Evolutionary conservation across 768 basidiomycete genomes (phyloP).

Genomic region (Naematelia encephala): DNA sequence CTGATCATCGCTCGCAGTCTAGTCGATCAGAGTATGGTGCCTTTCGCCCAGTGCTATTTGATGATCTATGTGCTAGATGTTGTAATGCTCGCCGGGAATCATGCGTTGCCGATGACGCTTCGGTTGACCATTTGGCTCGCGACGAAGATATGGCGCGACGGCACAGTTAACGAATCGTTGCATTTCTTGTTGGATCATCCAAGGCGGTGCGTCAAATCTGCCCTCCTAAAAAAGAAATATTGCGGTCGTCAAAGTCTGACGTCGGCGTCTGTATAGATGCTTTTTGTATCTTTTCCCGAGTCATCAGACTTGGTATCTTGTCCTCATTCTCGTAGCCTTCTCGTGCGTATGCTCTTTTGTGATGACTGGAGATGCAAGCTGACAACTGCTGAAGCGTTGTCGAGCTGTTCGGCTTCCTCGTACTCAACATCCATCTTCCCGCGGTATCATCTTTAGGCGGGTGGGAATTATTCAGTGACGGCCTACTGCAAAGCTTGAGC

Average conservation of each 20-base stretch:
- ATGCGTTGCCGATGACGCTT: constrained; percentile 44
- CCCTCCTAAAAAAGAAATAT: neutral
- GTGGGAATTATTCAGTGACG: constrained; percentile 38
- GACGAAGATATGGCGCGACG: constrained; percentile 32
- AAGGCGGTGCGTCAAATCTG: constrained; percentile 29
- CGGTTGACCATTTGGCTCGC: constrained; percentile 41
- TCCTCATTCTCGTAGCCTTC: constrained; percentile 27
- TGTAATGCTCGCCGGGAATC: constrained; percentile 41
- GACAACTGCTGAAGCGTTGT: constrained; percentile 13
- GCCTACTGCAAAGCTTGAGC: constrained; percentile 37
- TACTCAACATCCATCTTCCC: constrained; percentile 40
- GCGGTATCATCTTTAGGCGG: constrained; percentile 16
- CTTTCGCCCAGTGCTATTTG: constrained; percentile 35
- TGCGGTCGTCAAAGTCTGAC: neutral
- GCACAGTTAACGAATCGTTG: constrained; percentile 35
- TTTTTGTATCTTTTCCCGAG: constrained; percentile 47
- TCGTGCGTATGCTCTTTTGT: constrained; percentile 24
- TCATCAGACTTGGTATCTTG: constrained; percentile 48
- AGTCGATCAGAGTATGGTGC: constrained; percentile 35
- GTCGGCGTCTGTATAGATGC: constrained; percentile 20
- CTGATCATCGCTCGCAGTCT: constrained; percentile 18
- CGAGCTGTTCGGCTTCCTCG: constrained; percentile 37
- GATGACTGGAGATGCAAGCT: neutral
- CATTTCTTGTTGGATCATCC: constrained; percentile 48
- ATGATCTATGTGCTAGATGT: constrained; percentile 33